These are phyloP conservation scores for Trichosanthes truncata DNA, from an alignment of 306 rosid species.

Conservation along the genomic window DNA sequence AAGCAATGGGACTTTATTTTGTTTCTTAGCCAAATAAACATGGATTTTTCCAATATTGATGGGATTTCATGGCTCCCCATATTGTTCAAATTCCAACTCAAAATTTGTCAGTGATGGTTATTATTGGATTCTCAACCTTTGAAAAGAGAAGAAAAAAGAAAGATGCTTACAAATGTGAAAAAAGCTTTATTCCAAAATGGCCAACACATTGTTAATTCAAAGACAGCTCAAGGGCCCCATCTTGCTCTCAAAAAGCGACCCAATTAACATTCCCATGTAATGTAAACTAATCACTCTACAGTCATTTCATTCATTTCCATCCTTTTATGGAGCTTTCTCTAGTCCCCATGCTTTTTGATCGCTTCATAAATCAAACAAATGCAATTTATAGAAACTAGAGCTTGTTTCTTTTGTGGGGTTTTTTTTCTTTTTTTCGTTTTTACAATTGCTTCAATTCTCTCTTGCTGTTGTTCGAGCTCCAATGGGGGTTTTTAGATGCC, in stretches of 20 bases:
- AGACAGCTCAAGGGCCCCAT: constrained; percentile 43
- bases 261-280: constrained; percentile 38
- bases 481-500: constrained; percentile 58
- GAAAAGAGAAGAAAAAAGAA: constrained; percentile 24
- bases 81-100: constrained; percentile 29
- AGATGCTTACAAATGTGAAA: constrained; percentile 20
- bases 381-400: constrained; percentile 23
- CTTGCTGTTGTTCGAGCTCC: constrained; percentile 34
- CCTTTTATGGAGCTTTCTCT: constrained; percentile 39
- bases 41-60: constrained; percentile 15
- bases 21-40: constrained; percentile 12
- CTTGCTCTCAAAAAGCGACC: constrained; percentile 36
- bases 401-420: constrained; percentile 28
- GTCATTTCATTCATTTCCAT: constrained; percentile 23
- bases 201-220: constrained; percentile 52
- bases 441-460: constrained; percentile 24
- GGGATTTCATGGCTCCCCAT: constrained; percentile 32
- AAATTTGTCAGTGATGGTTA: constrained; percentile 20
- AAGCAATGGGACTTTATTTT: constrained; percentile 20
- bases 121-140: constrained; percentile 50
- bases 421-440: constrained; percentile 23
- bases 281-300: constrained; percentile 23
- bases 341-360: constrained; percentile 73
- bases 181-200: constrained; percentile 54
- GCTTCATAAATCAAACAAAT: constrained; percentile 26